Conservation (phyloP, 192 early-diverging fungal species). For the Umbelopsis sp. region DNA sequence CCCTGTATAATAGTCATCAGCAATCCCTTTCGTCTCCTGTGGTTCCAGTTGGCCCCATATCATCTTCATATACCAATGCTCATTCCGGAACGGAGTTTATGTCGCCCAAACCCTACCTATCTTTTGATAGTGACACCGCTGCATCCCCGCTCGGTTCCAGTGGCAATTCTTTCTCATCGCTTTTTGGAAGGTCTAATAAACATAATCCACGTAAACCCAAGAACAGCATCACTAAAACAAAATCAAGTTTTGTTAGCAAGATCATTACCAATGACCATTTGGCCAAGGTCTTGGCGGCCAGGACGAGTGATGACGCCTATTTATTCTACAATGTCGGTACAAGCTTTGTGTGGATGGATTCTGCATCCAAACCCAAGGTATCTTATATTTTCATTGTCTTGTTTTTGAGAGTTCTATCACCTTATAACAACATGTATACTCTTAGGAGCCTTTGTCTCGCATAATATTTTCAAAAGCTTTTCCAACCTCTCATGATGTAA, state of each 20-base stretch:
- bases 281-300: constrained; percentile 52
- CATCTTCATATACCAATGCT: constrained; percentile 1
- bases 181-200: neutral
- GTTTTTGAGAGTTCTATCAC: neutral
- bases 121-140: neutral
- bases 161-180: constrained; percentile 1
- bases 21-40: neutral
- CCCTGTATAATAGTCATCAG: neutral
- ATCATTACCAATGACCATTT: constrained; percentile 67
- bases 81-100: neutral
- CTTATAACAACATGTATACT: neutral
- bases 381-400: neutral
- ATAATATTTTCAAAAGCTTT: constrained; percentile 74
- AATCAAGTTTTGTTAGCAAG: constrained; percentile 64
- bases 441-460: constrained; percentile 76
- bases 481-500: constrained; percentile 87
- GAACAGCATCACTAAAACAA: constrained; percentile 66
- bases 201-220: constrained; percentile 41
- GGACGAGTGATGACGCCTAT: constrained; percentile 54
- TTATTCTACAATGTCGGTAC: constrained; percentile 72
- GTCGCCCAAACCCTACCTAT: neutral
- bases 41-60: neutral
- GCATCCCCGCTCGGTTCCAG: constrained; percentile 1
- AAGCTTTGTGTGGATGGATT: constrained; percentile 68
- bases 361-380: constrained; percentile 59